phyloP scores from a whole-genome alignment of 192 early-diverging fungal species.

The Entrophospora sp. region DNA sequence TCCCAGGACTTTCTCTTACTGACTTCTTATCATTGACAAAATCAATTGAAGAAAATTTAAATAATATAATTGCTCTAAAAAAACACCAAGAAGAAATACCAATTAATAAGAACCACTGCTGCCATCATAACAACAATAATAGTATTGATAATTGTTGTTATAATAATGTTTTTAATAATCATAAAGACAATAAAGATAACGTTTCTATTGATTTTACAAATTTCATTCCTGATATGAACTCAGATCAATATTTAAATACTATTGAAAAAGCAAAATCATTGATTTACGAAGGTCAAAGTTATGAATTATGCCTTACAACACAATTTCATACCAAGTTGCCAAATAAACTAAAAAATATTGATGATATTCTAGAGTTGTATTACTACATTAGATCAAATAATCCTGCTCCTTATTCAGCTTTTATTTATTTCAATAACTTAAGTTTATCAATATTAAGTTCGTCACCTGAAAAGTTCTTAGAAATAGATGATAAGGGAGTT shows the following conservation, averaged over 20 bases:
- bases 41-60: background rate
- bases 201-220: too few relatives aligned
- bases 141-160: too few relatives aligned
- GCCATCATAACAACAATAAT: too few relatives aligned
- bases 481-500: conserved; percentile 30
- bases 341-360: conserved; percentile 16
- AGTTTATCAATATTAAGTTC: conserved; percentile 27
- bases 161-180: too few relatives aligned
- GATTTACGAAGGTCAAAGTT: conserved; percentile 85
- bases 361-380: conserved; percentile 49
- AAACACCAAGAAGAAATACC: conserved; percentile 6
- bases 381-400: conserved; percentile 56
- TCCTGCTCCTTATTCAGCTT: conserved; percentile 81
- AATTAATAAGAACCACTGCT: too few relatives aligned
- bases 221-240: conserved; percentile 35
- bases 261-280: conserved; percentile 46
- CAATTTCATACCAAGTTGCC: conserved; percentile 49
- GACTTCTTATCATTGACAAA: conserved; percentile 16
- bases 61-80: background rate
- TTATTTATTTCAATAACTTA: conserved; percentile 45
- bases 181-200: too few relatives aligned
- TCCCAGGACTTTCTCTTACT: conserved; percentile 19
- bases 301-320: conserved; percentile 90
- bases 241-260: conserved; percentile 43
- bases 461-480: conserved; percentile 76